Evolutionary conservation across 768 basidiomycete species (phyloP).

Genomic region (Pleurotus tuoliensis): DNA sequence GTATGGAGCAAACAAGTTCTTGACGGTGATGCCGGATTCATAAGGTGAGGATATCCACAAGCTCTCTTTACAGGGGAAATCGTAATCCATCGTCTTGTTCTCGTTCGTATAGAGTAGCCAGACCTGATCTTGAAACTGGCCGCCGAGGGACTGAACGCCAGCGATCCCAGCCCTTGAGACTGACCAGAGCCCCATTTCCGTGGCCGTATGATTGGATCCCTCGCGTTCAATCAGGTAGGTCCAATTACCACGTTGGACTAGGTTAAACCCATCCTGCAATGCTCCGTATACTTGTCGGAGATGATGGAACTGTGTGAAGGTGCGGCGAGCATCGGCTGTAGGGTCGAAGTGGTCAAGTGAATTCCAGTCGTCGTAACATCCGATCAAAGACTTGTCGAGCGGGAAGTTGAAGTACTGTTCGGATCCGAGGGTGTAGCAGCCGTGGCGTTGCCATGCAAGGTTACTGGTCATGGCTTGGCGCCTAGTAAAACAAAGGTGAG

Average conservation of each 20-base stretch:
- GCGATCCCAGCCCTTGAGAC: constrained; percentile 63
- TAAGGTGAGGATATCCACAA: constrained; percentile 84
- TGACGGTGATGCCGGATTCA: constrained; percentile 51
- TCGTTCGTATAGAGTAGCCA: constrained; percentile 88
- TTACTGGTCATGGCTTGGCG: constrained; percentile 89
- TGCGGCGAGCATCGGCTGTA: constrained; percentile 69
- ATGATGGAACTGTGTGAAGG: constrained; percentile 69
- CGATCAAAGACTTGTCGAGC: constrained; percentile 70
- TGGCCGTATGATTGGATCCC: constrained; percentile 76
- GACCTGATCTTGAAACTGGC: constrained; percentile 60
- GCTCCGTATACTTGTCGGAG: constrained; percentile 66
- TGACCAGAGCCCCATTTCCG: constrained; percentile 89
- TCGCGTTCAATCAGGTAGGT: constrained; percentile 74
- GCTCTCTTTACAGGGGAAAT: constrained; percentile 49
- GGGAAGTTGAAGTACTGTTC: constrained; percentile 94
- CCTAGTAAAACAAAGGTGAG: constrained; percentile 31
- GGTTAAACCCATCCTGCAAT: constrained; percentile 82
- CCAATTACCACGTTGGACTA: constrained; percentile 86
- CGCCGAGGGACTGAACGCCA: constrained; percentile 57
- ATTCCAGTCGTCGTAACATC: constrained; percentile 90
- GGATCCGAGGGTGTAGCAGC: constrained; percentile 88
- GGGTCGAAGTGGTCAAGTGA: constrained; percentile 94
- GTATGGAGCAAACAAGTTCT: constrained; percentile 80
- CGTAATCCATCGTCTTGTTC: constrained; percentile 66
- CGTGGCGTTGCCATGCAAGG: constrained; percentile 89